These are phyloP conservation scores for Aspergillus nanangensis DNA, from an alignment of 495 filamentous ascomycete genomes.

Conservation along the genomic window DNA sequence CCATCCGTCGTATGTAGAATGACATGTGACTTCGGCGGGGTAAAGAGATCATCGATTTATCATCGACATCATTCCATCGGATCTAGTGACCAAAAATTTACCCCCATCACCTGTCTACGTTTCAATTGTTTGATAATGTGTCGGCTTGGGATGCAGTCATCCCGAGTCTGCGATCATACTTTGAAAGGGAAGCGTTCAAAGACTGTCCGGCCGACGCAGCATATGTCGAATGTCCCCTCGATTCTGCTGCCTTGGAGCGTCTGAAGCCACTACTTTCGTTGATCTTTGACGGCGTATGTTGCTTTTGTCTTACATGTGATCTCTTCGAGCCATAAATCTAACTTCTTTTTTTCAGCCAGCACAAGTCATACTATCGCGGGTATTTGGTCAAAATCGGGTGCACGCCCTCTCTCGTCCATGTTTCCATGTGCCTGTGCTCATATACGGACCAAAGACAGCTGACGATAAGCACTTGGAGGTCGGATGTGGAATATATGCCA, in stretches of 20 bases:
- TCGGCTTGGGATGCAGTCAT: neutral
- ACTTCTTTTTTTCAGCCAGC: neutral
- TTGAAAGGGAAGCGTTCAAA: neutral
- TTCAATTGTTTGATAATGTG: neutral
- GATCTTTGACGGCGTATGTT: neutral
- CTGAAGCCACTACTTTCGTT: neutral
- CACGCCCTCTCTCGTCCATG: neutral
- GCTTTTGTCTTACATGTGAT: neutral
- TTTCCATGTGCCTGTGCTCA: neutral
- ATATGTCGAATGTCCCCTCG: neutral
- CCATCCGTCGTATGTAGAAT: neutral
- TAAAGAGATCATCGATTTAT: neutral
- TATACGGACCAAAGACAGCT: neutral
- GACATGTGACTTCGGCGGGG: neutral
- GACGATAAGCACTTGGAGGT: neutral
- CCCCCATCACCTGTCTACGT: neutral
- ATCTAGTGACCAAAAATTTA: neutral
- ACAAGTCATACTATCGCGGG: neutral
- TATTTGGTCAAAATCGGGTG: neutral
- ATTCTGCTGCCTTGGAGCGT: neutral
- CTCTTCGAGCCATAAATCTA: neutral
- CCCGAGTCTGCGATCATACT: neutral
- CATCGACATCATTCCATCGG: neutral
- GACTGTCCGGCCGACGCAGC: neutral
- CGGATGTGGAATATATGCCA: neutral